Evolutionary conservation across 192 early-diverging fungal genomes (phyloP).

Genomic region (Backusella westeae): DNA sequence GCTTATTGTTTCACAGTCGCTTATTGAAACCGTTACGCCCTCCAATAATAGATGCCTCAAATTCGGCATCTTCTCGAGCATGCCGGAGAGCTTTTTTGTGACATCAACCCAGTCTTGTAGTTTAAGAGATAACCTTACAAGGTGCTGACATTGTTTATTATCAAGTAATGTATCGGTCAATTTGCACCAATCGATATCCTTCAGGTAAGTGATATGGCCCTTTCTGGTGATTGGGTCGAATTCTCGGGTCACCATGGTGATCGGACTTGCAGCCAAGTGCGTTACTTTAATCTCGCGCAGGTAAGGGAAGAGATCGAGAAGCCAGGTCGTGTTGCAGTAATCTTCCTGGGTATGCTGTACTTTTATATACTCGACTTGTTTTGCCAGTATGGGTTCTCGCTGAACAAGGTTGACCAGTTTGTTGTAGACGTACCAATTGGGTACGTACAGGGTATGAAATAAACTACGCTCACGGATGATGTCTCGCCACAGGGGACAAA

Average conservation of each 20-base stretch:
- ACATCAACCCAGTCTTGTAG: not conserved
- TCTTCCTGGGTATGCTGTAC: not conserved
- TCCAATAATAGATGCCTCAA: not conserved
- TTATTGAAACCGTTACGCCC: not conserved
- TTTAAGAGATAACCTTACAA: not conserved
- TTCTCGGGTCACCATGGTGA: not conserved
- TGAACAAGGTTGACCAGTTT: not conserved
- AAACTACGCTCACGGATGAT: not conserved
- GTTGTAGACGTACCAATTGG: not conserved
- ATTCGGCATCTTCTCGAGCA: not conserved
- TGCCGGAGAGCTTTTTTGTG: not conserved
- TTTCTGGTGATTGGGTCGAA: not conserved
- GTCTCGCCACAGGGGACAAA: not conserved
- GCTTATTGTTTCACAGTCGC: not conserved
- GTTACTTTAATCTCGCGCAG: not conserved
- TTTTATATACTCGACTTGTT: not conserved
- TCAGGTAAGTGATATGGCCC: not conserved
- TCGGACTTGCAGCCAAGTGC: not conserved
- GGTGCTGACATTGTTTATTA: not conserved
- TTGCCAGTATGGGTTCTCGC: not conserved
- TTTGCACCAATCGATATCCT: not conserved
- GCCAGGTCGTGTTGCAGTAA: not conserved
- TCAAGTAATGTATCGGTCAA: not conserved
- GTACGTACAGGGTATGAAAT: not conserved
- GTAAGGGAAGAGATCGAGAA: not conserved